Evolutionary conservation across 306 rosid species (phyloP).

Genomic region (Trichosanthes truncata): DNA sequence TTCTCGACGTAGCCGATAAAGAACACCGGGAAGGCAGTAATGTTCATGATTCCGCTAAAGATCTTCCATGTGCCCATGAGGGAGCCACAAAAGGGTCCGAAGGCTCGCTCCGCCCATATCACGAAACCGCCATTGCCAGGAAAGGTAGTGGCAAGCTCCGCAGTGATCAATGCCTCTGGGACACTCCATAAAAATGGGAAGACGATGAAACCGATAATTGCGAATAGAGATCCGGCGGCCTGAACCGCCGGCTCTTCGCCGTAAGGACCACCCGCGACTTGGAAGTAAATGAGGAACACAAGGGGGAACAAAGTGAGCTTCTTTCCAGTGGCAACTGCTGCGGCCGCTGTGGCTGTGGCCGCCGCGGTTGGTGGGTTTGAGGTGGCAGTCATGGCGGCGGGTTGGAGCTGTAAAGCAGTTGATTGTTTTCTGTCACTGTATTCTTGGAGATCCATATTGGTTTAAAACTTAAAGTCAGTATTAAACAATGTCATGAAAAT

Average conservation of each 20-base stretch:
- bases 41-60: conserved; percentile 1
- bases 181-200: conserved; percentile 1
- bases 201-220: not conserved
- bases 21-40: not conserved
- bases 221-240: not conserved
- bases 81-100: conserved; percentile 6
- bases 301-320: conserved; percentile 12
- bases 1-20: not conserved
- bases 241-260: conserved; percentile 10
- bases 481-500: not conserved
- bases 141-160: conserved; percentile 5
- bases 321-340: not conserved
- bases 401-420: not conserved
- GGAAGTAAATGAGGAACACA: conserved; percentile 11
- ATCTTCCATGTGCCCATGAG: conserved; percentile 6
- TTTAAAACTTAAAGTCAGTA: not conserved
- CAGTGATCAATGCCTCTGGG: not conserved
- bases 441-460: not conserved
- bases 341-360: not conserved
- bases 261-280: not conserved
- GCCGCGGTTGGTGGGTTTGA: not conserved
- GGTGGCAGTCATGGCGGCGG: not conserved
- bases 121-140: conserved; percentile 12
- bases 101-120: conserved; percentile 5
- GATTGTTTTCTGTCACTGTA: not conserved